Percentiles rank a stretch among this genome's conserved stretches.
Conservation (phyloP, 2,329 filamentous ascomycete species). For the Epicoccum sorghinum region DNA sequence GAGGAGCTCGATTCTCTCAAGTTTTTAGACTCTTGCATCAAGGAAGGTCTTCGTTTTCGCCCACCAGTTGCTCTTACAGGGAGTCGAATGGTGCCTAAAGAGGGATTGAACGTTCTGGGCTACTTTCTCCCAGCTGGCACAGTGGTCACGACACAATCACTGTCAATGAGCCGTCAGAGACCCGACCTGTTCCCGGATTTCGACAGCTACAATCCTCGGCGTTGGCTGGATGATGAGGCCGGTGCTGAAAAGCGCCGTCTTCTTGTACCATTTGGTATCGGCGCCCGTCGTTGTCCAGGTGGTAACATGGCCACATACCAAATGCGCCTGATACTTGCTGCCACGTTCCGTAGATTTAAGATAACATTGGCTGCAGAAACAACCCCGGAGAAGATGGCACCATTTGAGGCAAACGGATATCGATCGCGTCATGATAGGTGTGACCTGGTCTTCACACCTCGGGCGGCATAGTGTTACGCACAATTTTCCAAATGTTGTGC, state of each 20-base stretch:
- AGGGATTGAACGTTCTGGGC: constrained; percentile 21
- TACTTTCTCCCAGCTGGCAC: constrained; percentile 24
- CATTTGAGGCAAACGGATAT: constrained; percentile 30
- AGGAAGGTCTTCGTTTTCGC: constrained; percentile 30
- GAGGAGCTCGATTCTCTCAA: constrained; percentile 27
- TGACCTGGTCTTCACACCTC: constrained; percentile 24
- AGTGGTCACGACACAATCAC: constrained; percentile 23
- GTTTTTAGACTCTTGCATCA: constrained; percentile 25
- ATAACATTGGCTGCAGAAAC: constrained; percentile 25
- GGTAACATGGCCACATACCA: constrained; percentile 31
- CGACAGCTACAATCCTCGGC: constrained; percentile 22
- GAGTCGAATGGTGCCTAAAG: constrained; percentile 23
- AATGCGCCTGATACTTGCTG: constrained; percentile 26
- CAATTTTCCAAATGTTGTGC: no score
- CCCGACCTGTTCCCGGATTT: constrained; percentile 29
- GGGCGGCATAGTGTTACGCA: background rate
- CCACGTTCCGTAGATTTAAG: constrained; percentile 23
- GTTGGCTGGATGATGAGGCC: constrained; percentile 24
- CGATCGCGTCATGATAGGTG: constrained; percentile 26
- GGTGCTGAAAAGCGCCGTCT: constrained; percentile 21
- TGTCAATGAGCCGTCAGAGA: constrained; percentile 28
- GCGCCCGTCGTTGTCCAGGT: constrained; percentile 26
- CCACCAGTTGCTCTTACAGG: constrained; percentile 30
- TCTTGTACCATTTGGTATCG: constrained; percentile 27
- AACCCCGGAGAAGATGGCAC: constrained; percentile 26